These are phyloP conservation scores for Ophiosphaerella narmari DNA, from an alignment of 2,329 filamentous ascomycete genomes.

Conservation along the genomic window DNA sequence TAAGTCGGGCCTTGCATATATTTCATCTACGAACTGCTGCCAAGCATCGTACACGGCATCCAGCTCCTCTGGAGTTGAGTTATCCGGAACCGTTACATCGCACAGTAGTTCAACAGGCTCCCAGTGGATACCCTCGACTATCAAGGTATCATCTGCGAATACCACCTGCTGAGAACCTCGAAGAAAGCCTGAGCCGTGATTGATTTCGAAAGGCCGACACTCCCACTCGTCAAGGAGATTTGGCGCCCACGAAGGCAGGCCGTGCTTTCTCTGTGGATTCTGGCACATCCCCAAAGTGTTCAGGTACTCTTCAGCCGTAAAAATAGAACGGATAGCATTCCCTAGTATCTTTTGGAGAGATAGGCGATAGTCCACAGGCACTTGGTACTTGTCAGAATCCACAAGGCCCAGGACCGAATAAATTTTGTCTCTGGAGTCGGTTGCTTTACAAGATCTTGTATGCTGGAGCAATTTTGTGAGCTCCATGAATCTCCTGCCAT, in stretches of 20 bases:
- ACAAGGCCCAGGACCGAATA: constrained; percentile 1
- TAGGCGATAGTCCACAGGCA: constrained; percentile 1
- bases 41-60: no score
- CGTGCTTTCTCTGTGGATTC: constrained; percentile 1
- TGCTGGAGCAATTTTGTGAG: not conserved
- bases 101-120: no score
- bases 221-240: constrained; percentile 1
- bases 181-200: no score
- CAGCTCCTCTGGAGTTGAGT: no score
- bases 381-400: not conserved
- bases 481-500: not conserved
- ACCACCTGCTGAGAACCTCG: no score
- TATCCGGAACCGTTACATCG: no score
- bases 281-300: not conserved
- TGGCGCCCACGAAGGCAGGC: constrained; percentile 3
- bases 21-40: no score
- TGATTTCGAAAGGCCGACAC: not conserved
- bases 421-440: not conserved
- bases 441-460: constrained; percentile 1
- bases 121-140: no score
- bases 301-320: not conserved
- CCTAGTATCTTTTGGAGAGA: not conserved
- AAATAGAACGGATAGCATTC: not conserved
- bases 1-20: no score
- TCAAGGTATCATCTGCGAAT: no score